Conservation (phyloP, 495 filamentous ascomycete species). For the Stereocaulon alpinum region DNA sequence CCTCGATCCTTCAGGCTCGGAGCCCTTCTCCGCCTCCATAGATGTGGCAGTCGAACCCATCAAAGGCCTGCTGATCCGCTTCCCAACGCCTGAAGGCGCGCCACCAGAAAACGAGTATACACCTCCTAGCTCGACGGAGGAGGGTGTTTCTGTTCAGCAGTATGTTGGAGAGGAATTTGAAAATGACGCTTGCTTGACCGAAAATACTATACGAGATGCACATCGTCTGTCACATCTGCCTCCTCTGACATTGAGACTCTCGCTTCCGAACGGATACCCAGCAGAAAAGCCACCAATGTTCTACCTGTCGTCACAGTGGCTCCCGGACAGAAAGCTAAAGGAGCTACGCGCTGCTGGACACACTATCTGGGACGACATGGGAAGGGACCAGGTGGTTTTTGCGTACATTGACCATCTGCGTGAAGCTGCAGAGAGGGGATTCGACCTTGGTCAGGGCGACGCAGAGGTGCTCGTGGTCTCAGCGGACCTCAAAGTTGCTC, state of each 20-base stretch:
- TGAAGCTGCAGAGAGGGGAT: constrained; percentile 64
- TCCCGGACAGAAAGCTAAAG: constrained; percentile 47
- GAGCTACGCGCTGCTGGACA: constrained; percentile 50
- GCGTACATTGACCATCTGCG: constrained; percentile 81
- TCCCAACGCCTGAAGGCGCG: constrained; percentile 42
- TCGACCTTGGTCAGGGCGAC: constrained; percentile 52
- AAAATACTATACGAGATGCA: constrained; percentile 34
- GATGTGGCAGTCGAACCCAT: constrained; percentile 63
- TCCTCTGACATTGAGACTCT: constrained; percentile 55
- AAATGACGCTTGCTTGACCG: constrained; percentile 14
- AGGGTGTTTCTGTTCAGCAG: constrained; percentile 21
- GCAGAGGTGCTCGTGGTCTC: constrained; percentile 40
- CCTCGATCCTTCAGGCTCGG: constrained; percentile 28
- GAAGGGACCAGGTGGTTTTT: constrained; percentile 65
- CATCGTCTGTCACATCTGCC: constrained; percentile 68
- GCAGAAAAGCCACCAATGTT: constrained; percentile 53
- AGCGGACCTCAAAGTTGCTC: constrained; percentile 51
- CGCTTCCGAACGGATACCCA: constrained; percentile 70
- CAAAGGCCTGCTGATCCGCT: constrained; percentile 56
- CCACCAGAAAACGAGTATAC: constrained; percentile 31
- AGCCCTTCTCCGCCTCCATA: constrained; percentile 56
- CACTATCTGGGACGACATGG: constrained; percentile 73
- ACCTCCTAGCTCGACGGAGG: constrained; percentile 36
- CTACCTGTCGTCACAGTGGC: constrained; percentile 60
- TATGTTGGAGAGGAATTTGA: constrained; percentile 19